These are phyloP conservation scores for Colletotrichum sp. DNA, from an alignment of 2,329 filamentous ascomycete genomes.

Conservation along the genomic window DNA sequence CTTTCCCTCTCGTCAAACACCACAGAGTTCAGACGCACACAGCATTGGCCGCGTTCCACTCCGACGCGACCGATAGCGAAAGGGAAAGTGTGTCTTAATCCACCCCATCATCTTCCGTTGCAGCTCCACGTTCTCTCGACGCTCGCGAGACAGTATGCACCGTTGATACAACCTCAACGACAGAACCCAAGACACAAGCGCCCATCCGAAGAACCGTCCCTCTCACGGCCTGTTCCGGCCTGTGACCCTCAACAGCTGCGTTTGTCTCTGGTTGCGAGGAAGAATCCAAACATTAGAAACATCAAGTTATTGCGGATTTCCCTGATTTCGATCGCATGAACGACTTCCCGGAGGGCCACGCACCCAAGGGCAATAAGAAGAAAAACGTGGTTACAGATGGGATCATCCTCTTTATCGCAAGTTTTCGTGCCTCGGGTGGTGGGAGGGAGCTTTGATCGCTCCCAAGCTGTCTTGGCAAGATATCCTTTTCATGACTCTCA, in stretches of 20 bases:
- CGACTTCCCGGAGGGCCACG: neutral
- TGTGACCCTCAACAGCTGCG: neutral
- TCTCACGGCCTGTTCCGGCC: neutral
- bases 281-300: neutral
- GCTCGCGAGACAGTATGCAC: neutral
- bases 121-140: neutral
- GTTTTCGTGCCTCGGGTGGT: neutral
- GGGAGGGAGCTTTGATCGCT: constrained; percentile 1
- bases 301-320: neutral
- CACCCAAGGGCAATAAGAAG: neutral
- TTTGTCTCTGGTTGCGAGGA: neutral
- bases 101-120: neutral
- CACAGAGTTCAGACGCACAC: constrained; percentile 6
- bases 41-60: neutral
- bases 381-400: neutral
- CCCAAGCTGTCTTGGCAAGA: neutral
- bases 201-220: neutral
- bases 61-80: neutral
- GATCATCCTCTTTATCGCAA: neutral
- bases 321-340: neutral
- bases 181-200: neutral
- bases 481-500: neutral
- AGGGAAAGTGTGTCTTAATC: neutral
- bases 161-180: neutral
- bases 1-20: neutral